phyloP scores from a whole-genome alignment of 371 early-diverging fungal species.

The Syncephalis fuscata region DNA sequence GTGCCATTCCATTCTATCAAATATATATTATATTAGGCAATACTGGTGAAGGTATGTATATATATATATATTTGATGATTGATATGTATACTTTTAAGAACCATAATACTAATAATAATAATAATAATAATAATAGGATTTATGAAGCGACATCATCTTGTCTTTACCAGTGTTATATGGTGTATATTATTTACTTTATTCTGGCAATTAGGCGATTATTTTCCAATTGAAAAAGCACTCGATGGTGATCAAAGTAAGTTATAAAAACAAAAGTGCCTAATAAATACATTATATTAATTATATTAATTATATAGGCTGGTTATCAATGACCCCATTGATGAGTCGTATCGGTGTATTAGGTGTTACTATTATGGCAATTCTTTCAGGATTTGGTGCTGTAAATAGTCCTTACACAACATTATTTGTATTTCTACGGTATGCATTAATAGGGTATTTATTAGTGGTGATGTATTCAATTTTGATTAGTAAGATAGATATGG shows the following conservation, averaged over 20 bases:
- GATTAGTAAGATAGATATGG: conserved; percentile 21
- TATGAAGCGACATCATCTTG: conserved; percentile 15
- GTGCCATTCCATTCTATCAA: conserved; percentile 63
- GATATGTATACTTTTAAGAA: too few species aligned
- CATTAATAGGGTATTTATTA: not conserved
- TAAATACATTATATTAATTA: not conserved
- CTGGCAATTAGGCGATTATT: conserved; percentile 38
- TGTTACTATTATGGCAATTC: conserved; percentile 75
- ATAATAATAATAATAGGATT: conserved; percentile 5
- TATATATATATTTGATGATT: too few species aligned
- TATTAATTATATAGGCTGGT: not conserved
- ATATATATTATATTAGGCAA: conserved; percentile 36
- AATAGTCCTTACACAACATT: conserved; percentile 63
- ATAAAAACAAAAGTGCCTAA: too few species aligned
- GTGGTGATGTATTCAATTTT: not conserved
- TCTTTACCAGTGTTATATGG: conserved; percentile 29
- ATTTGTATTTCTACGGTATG: conserved; percentile 40
- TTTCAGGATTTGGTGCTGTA: conserved; percentile 92
- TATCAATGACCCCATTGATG: conserved; percentile 9
- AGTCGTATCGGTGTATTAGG: conserved; percentile 75
- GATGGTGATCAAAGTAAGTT: not conserved
- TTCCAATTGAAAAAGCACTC: conserved; percentile 18
- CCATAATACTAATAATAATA: too few species aligned
- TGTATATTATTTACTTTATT: conserved; percentile 46
- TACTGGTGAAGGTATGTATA: conserved; percentile 7